A percentile compares a stretch with the other conserved stretches of the same genome.
Conservation (phyloP, 2,329 filamentous ascomycete species). For the Fonsecaea multimorphosa region DNA sequence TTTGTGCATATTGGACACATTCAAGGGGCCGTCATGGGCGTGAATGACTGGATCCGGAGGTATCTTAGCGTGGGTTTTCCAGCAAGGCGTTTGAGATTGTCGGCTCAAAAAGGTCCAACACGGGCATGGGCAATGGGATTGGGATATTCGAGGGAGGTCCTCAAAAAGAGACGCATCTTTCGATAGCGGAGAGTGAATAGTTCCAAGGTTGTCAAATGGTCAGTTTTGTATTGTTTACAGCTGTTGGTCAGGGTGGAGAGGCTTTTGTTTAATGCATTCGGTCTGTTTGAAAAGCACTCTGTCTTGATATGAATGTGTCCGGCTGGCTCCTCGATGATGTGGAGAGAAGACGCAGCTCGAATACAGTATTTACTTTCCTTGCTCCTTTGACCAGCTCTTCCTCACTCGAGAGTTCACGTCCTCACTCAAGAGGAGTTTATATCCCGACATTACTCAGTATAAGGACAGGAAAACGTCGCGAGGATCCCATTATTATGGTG, state of each 20-base stretch:
- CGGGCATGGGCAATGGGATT: neutral
- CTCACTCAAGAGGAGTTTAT: too few relatives aligned
- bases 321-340: neutral
- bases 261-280: neutral
- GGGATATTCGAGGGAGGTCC: neutral
- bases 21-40: neutral
- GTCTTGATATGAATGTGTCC: neutral
- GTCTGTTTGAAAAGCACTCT: neutral
- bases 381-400: neutral
- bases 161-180: neutral
- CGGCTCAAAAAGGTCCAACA: neutral
- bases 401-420: too few relatives aligned
- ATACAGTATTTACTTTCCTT: neutral
- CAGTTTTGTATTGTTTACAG: neutral
- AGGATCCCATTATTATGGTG: too few relatives aligned
- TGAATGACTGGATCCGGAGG: neutral
- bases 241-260: neutral
- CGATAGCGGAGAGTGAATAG: neutral
- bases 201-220: neutral
- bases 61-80: neutral
- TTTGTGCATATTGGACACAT: conserved; percentile 3
- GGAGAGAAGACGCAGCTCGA: neutral
- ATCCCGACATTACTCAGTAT: too few relatives aligned
- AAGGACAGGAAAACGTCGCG: too few relatives aligned
- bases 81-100: conserved; percentile 18